These are phyloP conservation scores for Claviceps fusiformis DNA, from an alignment of 2,329 filamentous ascomycete genomes.

Conservation along the genomic window DNA sequence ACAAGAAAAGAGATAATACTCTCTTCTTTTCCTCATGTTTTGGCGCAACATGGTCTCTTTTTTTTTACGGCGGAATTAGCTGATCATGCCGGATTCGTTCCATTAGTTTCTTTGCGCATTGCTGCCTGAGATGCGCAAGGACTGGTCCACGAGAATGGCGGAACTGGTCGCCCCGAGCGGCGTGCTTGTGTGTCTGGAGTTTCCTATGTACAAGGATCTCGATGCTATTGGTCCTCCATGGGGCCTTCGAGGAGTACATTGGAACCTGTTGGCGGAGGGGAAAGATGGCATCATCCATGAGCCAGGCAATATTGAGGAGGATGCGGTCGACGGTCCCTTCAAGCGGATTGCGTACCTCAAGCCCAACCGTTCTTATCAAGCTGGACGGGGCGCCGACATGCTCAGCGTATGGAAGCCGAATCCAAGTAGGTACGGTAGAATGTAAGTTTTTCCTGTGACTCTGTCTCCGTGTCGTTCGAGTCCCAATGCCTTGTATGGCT, in stretches of 20 bases:
- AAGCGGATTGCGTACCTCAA: not conserved
- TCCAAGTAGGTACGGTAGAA: not conserved
- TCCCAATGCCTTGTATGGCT: not conserved
- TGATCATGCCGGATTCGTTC: not conserved
- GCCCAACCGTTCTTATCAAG: not conserved
- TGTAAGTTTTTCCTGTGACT: not conserved
- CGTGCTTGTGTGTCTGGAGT: not conserved
- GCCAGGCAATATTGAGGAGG: not conserved
- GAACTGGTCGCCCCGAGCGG: not conserved
- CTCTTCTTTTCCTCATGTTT: not conserved
- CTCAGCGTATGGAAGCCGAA: not conserved
- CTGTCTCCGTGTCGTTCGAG: not conserved
- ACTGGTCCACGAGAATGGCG: not conserved
- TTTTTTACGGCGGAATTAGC: not conserved
- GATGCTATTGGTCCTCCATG: slow-evolving; percentile 1
- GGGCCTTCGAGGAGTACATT: slow-evolving; percentile 3
- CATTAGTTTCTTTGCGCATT: not conserved
- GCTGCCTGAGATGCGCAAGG: not conserved
- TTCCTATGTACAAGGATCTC: not conserved
- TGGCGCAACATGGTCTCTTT: not conserved
- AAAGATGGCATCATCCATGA: slow-evolving; percentile 1
- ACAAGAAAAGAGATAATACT: not conserved
- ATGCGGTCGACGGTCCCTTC: not conserved
- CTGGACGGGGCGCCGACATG: not conserved
- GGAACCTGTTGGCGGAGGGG: slow-evolving; percentile 4